Evolutionary conservation across 139 green algal genomes (phyloP).

Genomic region (Picochlorum sp.): DNA sequence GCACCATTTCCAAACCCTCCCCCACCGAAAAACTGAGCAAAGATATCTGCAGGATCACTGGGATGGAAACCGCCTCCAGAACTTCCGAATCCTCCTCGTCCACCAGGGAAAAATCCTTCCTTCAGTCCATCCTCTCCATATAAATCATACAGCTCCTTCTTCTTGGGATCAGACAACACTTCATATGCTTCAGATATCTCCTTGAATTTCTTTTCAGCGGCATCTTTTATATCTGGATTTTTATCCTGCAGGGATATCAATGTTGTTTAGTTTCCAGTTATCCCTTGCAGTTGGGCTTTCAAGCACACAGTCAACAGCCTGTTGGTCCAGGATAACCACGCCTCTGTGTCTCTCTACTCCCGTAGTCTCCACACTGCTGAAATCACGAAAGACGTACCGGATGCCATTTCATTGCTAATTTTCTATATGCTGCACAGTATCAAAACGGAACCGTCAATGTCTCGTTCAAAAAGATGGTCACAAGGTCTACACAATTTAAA

Average conservation of each 20-base stretch:
- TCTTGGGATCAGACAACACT: conserved; percentile 69
- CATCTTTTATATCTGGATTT: conserved; percentile 50
- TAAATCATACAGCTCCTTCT: conserved; percentile 67
- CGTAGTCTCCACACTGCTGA: too few species aligned
- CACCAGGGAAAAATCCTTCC: too few species aligned
- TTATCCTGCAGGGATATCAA: too few species aligned
- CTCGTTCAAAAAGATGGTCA: too few species aligned
- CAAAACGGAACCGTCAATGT: too few species aligned
- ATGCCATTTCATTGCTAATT: conserved; percentile 75
- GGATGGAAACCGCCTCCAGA: conserved; percentile 33
- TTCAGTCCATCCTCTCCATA: conserved; percentile 85
- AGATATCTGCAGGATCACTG: conserved; percentile 59
- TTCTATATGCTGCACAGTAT: conserved; percentile 75
- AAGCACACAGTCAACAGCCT: background rate
- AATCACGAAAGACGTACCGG: too few species aligned
- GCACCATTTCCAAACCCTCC: conserved; percentile 1
- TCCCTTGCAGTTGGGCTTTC: too few species aligned
- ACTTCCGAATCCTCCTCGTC: conserved; percentile 8
- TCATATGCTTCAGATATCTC: conserved; percentile 80
- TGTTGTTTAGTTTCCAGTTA: conserved; percentile 7
- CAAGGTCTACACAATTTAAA: too few species aligned
- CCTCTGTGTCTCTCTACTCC: too few species aligned
- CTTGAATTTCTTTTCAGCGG: conserved; percentile 71
- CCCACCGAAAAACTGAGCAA: conserved; percentile 58
- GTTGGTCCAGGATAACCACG: background rate